Percentiles rank a stretch among this genome's conserved stretches.
phyloP scores from a whole-genome alignment of 2,329 filamentous ascomycete species.

The Fusarium sterilihyphosum region DNA sequence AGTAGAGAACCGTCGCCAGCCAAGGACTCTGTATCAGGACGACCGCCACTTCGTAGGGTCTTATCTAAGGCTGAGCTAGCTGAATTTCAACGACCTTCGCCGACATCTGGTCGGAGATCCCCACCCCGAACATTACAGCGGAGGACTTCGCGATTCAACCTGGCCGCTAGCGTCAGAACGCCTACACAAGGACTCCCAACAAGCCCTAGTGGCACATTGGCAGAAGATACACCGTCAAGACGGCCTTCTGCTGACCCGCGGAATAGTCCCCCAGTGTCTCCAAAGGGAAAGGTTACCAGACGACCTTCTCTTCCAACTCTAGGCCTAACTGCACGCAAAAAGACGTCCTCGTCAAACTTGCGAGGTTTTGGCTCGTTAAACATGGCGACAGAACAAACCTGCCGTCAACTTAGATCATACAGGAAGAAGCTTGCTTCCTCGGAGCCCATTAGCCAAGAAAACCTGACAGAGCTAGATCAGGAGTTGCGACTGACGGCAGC shows the following conservation, averaged over 20 bases:
- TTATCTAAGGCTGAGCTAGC: conserved; percentile 88
- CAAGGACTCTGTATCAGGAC: conserved; percentile 63
- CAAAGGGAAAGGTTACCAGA: conserved; percentile 57
- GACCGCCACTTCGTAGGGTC: conserved; percentile 83
- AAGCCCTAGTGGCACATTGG: conserved; percentile 53
- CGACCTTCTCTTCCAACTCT: conserved; percentile 66
- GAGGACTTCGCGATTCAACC: conserved; percentile 63
- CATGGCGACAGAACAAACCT: conserved; percentile 72
- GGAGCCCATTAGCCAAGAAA: conserved; percentile 65
- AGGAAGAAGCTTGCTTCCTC: conserved; percentile 69
- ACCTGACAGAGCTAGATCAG: conserved; percentile 70
- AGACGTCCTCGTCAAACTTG: conserved; percentile 57
- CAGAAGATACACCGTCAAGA: conserved; percentile 59
- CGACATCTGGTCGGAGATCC: conserved; percentile 61
- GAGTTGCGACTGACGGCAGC: conserved; percentile 71
- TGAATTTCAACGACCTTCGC: conserved; percentile 72
- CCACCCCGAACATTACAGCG: conserved; percentile 65
- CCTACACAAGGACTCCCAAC: conserved; percentile 52
- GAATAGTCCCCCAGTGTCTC: conserved; percentile 62
- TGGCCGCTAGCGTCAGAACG: conserved; percentile 51
- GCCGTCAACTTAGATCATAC: conserved; percentile 69
- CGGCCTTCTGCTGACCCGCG: conserved; percentile 57
- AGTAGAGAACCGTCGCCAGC: conserved; percentile 65
- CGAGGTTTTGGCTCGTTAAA: conserved; percentile 66
- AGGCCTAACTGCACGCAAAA: conserved; percentile 58